Evolutionary conservation across 164 flowering plant genomes (phyloP), one percentile per base, ranked within the genome.

Genomic region (Nymphaea colorata): DNA sequence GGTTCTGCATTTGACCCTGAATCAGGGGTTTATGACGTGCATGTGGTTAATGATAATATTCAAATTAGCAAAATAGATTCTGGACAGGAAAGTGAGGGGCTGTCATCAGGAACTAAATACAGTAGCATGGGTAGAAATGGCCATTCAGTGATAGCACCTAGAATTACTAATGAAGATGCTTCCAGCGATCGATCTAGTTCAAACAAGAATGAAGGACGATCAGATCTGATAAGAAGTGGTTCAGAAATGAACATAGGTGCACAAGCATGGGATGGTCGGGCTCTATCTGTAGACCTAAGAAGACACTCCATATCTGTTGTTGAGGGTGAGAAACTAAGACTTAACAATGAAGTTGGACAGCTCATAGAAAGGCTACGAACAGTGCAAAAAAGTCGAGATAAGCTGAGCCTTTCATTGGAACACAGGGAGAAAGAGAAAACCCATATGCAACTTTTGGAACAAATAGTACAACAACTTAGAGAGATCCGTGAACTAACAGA

Each of bases 321-420:
- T 69, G 94, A 86, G 76, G 69, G 68, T 77, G 98, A 93, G 70
- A 83, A 90, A 79, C 60, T 78, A 62, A 89, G 84, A 74, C 79
- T 93, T 74, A 90, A 88, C 55, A 74, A 65, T 74, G 97, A 93
- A 76, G 88, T 93, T 67, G 90, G 72, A 59, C 71, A 84, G 83
- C 88, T 91, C 16, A 79, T 78, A 73, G 96, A 86, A 76, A 84
- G 84, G 77, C 70, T 93, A 17, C 86, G 72, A 82, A 67, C 74
- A 42, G 85, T 93, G 59, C 93, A 89, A 72, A 78, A 81, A 74
- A 90, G 86, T 72, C 85, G 91, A 75, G 88, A 85, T 74, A 91
- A 82, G 77, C 86, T 93, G 55, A 84, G 75, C 66, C 11, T 82
- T 75, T 79, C 93, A 3, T 65, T 76, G 59, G 88, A 81, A 60